phyloP scores from a whole-genome alignment of 1,139 yeast genomes.

The Candida gigantensis region DNA sequence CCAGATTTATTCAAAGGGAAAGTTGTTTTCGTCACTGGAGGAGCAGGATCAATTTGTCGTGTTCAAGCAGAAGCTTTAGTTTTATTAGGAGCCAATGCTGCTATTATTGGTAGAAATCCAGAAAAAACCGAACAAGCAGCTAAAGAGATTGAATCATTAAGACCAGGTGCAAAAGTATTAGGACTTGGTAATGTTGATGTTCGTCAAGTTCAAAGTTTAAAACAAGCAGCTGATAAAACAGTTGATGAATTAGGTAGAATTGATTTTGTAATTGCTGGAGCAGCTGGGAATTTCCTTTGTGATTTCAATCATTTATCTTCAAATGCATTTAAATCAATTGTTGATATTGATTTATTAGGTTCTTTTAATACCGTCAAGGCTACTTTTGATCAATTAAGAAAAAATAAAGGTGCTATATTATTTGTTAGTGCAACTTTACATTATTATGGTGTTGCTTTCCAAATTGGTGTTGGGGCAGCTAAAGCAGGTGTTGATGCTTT shows the following conservation, averaged over 20 bases:
- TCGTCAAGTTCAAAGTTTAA: constrained; percentile 62
- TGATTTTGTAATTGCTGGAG: constrained; percentile 91
- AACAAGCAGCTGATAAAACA: constrained; percentile 63
- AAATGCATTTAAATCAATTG: constrained; percentile 87
- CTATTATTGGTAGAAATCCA: constrained; percentile 76
- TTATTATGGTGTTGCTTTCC: constrained; percentile 88
- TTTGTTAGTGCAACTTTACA: constrained; percentile 90
- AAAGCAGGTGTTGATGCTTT: constrained; percentile 94
- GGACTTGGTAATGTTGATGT: constrained; percentile 81
- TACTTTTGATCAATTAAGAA: constrained; percentile 62
- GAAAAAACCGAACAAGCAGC: constrained; percentile 72
- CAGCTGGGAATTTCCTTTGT: constrained; percentile 90
- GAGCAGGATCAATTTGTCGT: constrained; percentile 92
- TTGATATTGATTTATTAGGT: constrained; percentile 84
- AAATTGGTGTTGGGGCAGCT: constrained; percentile 89
- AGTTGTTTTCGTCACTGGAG: constrained; percentile 92
- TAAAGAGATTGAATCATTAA: constrained; percentile 55
- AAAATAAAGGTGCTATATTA: constrained; percentile 70
- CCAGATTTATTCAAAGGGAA: constrained; percentile 76
- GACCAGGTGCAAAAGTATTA: constrained; percentile 67
- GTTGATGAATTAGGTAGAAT: constrained; percentile 71
- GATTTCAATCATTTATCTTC: constrained; percentile 79
- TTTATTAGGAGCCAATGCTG: constrained; percentile 83
- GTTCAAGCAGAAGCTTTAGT: constrained; percentile 89
- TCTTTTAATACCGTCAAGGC: constrained; percentile 90